Percentiles rank a stretch among this genome's conserved stretches.
Evolutionary conservation across 495 filamentous ascomycete genomes (phyloP).

Genomic region (Barbatosphaeria neglecta): DNA sequence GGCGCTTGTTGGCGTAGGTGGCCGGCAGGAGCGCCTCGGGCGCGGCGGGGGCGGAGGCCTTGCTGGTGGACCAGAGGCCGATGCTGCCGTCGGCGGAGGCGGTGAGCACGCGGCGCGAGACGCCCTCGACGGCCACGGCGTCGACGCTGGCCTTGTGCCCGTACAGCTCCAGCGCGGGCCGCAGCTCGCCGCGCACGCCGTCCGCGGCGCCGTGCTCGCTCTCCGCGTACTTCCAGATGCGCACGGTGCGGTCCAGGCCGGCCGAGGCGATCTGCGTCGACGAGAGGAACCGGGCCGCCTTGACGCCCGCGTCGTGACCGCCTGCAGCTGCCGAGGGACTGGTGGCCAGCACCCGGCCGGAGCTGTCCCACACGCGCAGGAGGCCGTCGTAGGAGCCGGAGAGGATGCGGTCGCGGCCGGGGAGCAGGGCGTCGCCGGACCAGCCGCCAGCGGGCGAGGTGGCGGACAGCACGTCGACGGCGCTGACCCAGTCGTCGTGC

Average conservation of each 20-base stretch:
- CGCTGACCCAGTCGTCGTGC: conserved; percentile 92
- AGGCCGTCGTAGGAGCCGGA: conserved; percentile 84
- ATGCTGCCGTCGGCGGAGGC: conserved; percentile 69
- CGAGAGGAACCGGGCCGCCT: conserved; percentile 69
- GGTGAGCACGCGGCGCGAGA: conserved; percentile 67
- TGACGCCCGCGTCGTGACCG: conserved; percentile 65
- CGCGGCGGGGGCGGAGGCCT: conserved; percentile 58
- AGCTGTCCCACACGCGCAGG: conserved; percentile 78
- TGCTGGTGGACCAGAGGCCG: conserved; percentile 73
- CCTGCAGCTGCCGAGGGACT: conserved; percentile 50
- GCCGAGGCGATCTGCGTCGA: conserved; percentile 65
- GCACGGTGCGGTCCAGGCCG: conserved; percentile 68
- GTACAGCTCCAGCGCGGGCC: conserved; percentile 72
- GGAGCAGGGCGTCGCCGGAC: conserved; percentile 29
- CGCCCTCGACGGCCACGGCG: conserved; percentile 62
- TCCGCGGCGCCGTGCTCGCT: conserved; percentile 46
- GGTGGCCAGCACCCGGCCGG: conserved; percentile 62
- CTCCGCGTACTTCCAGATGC: conserved; percentile 78
- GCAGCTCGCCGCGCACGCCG: conserved; percentile 48
- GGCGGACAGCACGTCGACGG: conserved; percentile 71
- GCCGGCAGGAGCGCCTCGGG: conserved; percentile 54
- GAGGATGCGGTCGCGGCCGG: conserved; percentile 52
- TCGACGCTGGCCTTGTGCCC: conserved; percentile 70
- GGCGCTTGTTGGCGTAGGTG: conserved; percentile 55
- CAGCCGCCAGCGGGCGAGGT: conserved; percentile 51